Evolutionary conservation across 768 basidiomycete species (phyloP), one percentile per base, ranked within the genome.

Genomic region (Boletus sensibilis): DNA sequence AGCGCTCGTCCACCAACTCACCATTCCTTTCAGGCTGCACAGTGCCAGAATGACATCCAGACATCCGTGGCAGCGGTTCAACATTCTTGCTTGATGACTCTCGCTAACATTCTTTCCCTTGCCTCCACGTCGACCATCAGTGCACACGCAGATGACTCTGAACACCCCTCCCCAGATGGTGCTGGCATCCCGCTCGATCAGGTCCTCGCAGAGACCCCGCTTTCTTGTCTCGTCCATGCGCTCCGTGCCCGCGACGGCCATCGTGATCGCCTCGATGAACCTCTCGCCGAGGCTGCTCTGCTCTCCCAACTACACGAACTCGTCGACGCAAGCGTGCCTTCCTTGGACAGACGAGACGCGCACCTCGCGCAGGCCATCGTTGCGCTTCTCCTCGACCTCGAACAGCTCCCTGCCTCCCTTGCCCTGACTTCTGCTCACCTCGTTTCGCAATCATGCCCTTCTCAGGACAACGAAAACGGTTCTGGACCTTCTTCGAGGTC

Each of bases 41-140:
- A 53, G 49, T 35, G 60, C 38, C 65, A 87, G 82, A 78, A 77
- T 58, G 84, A 88, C 60, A 73, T 90, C 35, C 74, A 86, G 62
- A 82, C 87, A 10, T 91, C 89, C n/a, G 85, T 93, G 60, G 75
- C 79, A 14, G 79, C 81, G 53, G 88, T 92, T 33, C 86, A 90
- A 63, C 80, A 78, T 56, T 88, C 88, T 18, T 91, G 88, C 67
- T 64, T 92, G 25, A 85, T 84, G 76, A 88, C 87, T 2, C 75
- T 93, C 45, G 83, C 85, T 62, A 85, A 83, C 68, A 76, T 92
- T 21, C 80, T 91, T 21, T 82, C 83, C 33, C 75, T 73, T 13
- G 75, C 80, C 16, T 71, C 72, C 2, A 34, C 54, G 1, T 12
- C 20, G 0, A 7, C 31, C 13, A 11, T n/a, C 27, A n/a, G 33